phyloP scores from a whole-genome alignment of 2,329 filamentous ascomycete species.

The Venturia asperata region DNA sequence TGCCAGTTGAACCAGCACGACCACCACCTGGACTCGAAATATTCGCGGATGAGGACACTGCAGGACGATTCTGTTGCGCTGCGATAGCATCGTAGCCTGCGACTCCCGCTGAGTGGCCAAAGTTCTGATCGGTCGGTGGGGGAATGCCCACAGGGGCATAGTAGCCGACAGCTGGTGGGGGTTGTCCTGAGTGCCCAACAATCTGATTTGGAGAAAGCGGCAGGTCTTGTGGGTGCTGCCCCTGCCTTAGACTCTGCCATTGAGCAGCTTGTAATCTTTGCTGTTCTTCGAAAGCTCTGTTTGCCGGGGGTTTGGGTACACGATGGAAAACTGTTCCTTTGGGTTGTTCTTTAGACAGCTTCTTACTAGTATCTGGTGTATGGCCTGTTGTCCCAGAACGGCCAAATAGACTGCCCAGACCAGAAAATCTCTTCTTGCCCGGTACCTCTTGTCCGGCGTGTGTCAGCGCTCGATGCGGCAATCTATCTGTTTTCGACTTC shows the following conservation, averaged over 20 bases:
- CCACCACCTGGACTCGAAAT: not conserved
- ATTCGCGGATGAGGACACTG: not conserved
- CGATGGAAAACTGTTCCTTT: conserved; percentile 17
- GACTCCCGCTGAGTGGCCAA: conserved; percentile 3
- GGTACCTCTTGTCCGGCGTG: not conserved
- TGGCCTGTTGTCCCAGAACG: conserved; percentile 31
- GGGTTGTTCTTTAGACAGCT: not conserved
- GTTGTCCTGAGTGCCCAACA: not conserved
- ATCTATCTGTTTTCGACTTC: conserved; percentile 3
- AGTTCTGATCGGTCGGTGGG: not conserved
- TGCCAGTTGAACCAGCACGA: conserved; percentile 4
- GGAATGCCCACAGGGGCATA: conserved; percentile 8
- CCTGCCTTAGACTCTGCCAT: conserved; percentile 13
- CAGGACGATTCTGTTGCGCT: conserved; percentile 1
- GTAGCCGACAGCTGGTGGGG: conserved; percentile 8
- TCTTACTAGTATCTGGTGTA: conserved; percentile 18
- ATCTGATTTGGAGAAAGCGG: conserved; percentile 10
- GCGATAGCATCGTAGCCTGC: conserved; percentile 15
- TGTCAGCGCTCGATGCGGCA: conserved; percentile 15
- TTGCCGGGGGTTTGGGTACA: conserved; percentile 6
- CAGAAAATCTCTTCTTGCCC: conserved; percentile 41
- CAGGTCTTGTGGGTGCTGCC: not conserved
- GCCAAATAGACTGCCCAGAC: conserved; percentile 38
- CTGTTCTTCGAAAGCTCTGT: conserved; percentile 10
- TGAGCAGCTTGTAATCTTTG: not conserved